Percentiles rank a stretch among this genome's conserved stretches.
Conservation (phyloP, 177 flowering plant species). For the Tripterygium wilfordii region DNA sequence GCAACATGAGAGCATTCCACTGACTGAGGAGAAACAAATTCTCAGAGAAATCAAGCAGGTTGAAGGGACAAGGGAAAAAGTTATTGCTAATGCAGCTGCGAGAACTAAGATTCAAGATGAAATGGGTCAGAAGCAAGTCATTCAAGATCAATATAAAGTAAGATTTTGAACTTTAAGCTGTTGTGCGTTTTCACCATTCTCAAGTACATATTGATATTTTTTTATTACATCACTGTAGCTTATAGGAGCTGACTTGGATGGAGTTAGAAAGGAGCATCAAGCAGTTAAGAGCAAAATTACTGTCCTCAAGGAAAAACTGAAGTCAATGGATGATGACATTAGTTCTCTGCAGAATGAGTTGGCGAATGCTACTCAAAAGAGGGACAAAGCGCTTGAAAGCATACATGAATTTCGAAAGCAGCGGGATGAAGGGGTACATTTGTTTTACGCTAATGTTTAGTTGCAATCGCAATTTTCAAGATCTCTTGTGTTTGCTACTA, state of each 20-base stretch:
- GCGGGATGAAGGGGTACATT: conserved; percentile 69
- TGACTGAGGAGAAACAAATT: conserved; percentile 80
- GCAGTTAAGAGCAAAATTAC: conserved; percentile 40
- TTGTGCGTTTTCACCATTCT: not conserved
- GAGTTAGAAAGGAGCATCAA: conserved; percentile 66
- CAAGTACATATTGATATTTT: too few species aligned
- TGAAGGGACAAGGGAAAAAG: conserved; percentile 80
- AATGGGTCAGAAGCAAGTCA: conserved; percentile 60
- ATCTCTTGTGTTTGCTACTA: too few species aligned
- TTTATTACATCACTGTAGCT: conserved; percentile 43
- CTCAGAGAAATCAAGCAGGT: conserved; percentile 82
- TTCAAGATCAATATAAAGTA: conserved; percentile 91
- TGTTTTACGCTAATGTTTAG: too few species aligned
- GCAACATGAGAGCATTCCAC: conserved; percentile 91
- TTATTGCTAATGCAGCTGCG: conserved; percentile 69
- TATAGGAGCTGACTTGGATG: conserved; percentile 77
- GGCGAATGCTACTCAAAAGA: conserved; percentile 32
- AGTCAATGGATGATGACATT: conserved; percentile 44
- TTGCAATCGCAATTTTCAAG: too few species aligned
- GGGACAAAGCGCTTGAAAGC: conserved; percentile 46
- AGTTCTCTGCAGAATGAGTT: conserved; percentile 47
- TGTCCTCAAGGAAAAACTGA: conserved; percentile 47
- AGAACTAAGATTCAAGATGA: conserved; percentile 76
- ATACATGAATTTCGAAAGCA: conserved; percentile 48
- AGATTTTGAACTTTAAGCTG: conserved; percentile 9